Conservation (phyloP, 805 yeast genomes). For the Jamesozyma spencerorum region DNA sequence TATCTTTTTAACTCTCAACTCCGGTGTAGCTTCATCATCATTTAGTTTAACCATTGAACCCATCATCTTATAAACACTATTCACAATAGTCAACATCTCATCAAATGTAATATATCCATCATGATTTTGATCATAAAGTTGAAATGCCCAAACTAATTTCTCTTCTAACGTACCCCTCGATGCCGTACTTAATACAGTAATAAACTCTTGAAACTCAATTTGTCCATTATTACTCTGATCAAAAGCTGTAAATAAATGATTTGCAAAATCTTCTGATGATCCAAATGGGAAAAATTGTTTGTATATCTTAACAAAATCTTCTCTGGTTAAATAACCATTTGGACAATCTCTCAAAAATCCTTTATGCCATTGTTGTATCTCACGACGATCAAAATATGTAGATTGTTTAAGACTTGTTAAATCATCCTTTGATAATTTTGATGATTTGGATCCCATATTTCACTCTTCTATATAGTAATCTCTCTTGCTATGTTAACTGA, state of each 20-base stretch:
- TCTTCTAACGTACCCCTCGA: constrained; percentile 80
- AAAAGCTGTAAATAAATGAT: constrained; percentile 78
- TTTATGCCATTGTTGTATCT: constrained; percentile 96
- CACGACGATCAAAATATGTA: constrained; percentile 87
- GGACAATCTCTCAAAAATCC: constrained; percentile 94
- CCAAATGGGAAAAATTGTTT: constrained; percentile 98
- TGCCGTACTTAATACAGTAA: constrained; percentile 76
- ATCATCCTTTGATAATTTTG: constrained; percentile 87
- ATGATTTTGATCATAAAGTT: constrained; percentile 71
- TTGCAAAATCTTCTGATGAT: constrained; percentile 86
- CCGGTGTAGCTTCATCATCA: constrained; percentile 89
- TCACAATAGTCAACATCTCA: constrained; percentile 72
- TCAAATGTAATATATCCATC: constrained; percentile 68
- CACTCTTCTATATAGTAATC: background rate
- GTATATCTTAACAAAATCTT: constrained; percentile 84
- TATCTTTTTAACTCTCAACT: constrained; percentile 71
- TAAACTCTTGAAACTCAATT: constrained; percentile 88
- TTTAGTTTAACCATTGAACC: constrained; percentile 87
- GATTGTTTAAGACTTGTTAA: constrained; percentile 70
- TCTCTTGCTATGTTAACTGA: background rate
- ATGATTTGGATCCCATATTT: constrained; percentile 87
- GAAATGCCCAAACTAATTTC: constrained; percentile 83
- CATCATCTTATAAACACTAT: constrained; percentile 87
- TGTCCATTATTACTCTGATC: constrained; percentile 73
- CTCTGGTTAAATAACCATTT: constrained; percentile 72